Conservation (phyloP, 1,284 basidiomycete species). For the Xanthoconium separans region DNA sequence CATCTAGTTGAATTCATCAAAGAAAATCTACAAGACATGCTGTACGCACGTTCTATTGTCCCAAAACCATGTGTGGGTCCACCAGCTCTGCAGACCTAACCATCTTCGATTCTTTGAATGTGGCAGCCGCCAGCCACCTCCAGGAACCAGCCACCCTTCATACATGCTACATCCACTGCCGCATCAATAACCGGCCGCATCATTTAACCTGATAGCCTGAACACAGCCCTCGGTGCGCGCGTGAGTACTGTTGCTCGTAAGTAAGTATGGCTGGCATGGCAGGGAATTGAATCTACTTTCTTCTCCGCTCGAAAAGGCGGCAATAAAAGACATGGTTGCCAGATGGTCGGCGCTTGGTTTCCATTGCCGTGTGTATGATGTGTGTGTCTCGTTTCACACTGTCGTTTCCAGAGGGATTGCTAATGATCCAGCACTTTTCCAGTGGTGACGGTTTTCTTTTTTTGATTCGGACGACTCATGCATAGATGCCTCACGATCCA, state of each 20-base stretch:
- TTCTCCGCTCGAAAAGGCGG: conserved; percentile 25
- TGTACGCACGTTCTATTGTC: conserved; percentile 7
- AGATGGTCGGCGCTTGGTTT: conserved; percentile 17
- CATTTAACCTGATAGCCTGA: conserved; percentile 3
- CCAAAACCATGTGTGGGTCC: conserved; percentile 6
- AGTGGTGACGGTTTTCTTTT: conserved; percentile 19
- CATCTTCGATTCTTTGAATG: background rate
- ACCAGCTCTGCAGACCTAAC: conserved; percentile 2
- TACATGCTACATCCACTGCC: background rate
- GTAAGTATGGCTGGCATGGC: background rate
- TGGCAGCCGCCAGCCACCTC: conserved; percentile 13
- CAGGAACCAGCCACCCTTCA: conserved; percentile 15
- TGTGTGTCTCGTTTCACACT: conserved; percentile 10
- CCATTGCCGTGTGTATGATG: conserved; percentile 26
- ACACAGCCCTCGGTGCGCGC: conserved; percentile 11
- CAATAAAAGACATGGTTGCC: conserved; percentile 4
- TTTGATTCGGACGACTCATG: conserved; percentile 22
- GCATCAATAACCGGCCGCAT: conserved; percentile 19
- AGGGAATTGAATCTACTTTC: conserved; percentile 1
- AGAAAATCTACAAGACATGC: conserved; percentile 4
- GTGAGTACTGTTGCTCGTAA: background rate
- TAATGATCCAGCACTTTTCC: conserved; percentile 3
- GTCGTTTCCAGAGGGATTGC: background rate
- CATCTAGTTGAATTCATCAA: background rate
- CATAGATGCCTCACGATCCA: conserved; percentile 32